A percentile compares a stretch with the other conserved stretches of the same genome.
phyloP scores from a whole-genome alignment of 140 eudicot species.

The Bidens hawaiensis region DNA sequence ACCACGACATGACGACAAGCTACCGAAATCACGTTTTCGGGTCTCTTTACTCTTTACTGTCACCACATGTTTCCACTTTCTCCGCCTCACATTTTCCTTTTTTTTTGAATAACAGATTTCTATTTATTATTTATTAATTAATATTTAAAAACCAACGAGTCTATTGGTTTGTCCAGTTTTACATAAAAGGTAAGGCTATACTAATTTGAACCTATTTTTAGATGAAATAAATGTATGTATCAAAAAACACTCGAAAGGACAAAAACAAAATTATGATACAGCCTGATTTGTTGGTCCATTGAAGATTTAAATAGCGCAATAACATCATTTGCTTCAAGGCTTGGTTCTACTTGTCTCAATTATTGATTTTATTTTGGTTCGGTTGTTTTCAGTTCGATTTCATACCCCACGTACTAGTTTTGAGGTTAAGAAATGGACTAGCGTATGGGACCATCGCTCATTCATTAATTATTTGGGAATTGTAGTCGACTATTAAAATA shows the following conservation, averaged over 20 bases:
- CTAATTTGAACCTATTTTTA: not conserved
- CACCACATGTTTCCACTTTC: slow-evolving; percentile 27
- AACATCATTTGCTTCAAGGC: not conserved
- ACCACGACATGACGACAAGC: slow-evolving; percentile 22
- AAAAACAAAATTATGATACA: not conserved
- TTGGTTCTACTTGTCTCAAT: not conserved
- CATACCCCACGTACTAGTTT: not conserved
- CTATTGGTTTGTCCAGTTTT: not conserved
- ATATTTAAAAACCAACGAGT: not conserved
- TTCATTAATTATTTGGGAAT: not conserved
- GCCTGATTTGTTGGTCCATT: not conserved
- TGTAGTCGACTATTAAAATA: not conserved
- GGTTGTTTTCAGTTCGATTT: not conserved
- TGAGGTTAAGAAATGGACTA: slow-evolving; percentile 5
- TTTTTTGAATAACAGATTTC: not conserved
- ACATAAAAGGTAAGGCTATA: too few species aligned
- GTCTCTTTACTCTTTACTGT: slow-evolving; percentile 18
- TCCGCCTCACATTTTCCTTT: slow-evolving; percentile 15
- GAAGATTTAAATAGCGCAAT: not conserved
- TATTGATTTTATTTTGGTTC: not conserved
- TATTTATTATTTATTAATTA: not conserved
- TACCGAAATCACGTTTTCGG: slow-evolving; percentile 36
- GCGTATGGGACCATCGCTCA: slow-evolving; percentile 15
- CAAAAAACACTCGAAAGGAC: not conserved
- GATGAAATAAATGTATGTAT: not conserved